Evolutionary conservation across 257 asterid genomes (phyloP).

Genomic region (Knoxia roxburghii): DNA sequence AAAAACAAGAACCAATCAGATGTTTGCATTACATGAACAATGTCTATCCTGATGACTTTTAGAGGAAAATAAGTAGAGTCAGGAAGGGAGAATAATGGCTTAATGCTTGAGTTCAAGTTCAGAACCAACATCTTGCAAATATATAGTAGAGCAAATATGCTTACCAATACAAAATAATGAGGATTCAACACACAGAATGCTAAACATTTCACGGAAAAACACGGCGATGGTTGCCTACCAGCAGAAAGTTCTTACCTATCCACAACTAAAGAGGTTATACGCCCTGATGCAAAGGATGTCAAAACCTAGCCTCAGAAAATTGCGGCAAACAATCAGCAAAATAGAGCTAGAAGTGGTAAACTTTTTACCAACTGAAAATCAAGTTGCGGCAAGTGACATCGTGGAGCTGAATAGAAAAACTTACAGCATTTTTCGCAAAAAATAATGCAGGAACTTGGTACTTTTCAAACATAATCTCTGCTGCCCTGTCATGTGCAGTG

Average conservation of each 20-base stretch:
- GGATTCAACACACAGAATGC: not conserved
- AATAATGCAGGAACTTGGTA: conserved; percentile 96
- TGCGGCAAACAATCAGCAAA: too few species aligned
- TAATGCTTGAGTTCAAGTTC: not conserved
- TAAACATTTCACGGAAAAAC: not conserved
- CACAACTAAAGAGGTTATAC: too few species aligned
- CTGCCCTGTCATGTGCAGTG: conserved; percentile 63
- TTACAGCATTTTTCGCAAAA: conserved; percentile 96
- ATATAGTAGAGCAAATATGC: not conserved
- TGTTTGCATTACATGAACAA: too few species aligned
- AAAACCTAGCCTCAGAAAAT: too few species aligned
- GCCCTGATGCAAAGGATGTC: too few species aligned
- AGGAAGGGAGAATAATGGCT: not conserved
- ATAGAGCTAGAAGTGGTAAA: conserved; percentile 1
- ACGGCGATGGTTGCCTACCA: conserved; percentile 2
- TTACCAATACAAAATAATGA: not conserved
- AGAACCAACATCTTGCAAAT: not conserved
- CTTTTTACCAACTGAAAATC: not conserved
- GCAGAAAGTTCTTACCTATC: conserved; percentile 64
- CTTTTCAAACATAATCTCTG: too few species aligned
- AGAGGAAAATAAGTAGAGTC: not conserved
- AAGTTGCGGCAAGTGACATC: not conserved
- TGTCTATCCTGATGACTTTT: too few species aligned
- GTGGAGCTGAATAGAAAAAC: conserved; percentile 28
- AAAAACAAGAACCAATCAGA: too few species aligned